phyloP scores from a whole-genome alignment of 2,329 filamentous ascomycete species.

The Chalaropsis ovoidea region DNA sequence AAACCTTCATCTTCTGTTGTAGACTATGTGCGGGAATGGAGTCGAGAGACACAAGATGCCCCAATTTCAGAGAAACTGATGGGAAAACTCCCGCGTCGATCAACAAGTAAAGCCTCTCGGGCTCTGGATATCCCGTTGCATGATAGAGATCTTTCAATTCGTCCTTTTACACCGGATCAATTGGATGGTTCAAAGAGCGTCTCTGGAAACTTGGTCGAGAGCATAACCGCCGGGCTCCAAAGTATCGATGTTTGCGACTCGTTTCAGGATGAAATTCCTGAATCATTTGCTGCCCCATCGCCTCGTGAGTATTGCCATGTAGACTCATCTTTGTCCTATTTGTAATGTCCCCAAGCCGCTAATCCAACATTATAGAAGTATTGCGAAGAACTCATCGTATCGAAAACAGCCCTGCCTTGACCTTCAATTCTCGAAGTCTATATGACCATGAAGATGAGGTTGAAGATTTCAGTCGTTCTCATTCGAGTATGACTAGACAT shows the following conservation, averaged over 20 bases:
- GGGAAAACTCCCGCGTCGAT: conserved; percentile 14
- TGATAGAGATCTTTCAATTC: background rate
- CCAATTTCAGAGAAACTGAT: conserved; percentile 17
- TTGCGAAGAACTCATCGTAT: conserved; percentile 25
- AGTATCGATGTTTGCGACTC: conserved; percentile 18
- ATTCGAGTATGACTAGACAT: conserved; percentile 33
- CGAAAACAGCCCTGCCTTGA: conserved; percentile 21
- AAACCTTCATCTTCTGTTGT: conserved; percentile 7
- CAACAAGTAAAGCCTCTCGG: background rate
- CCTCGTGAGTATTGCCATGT: conserved; percentile 16
- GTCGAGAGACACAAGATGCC: conserved; percentile 17
- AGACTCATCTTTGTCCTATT: background rate
- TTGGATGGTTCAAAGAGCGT: background rate
- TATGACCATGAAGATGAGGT: conserved; percentile 30
- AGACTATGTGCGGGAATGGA: conserved; percentile 20
- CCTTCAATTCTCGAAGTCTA: conserved; percentile 28
- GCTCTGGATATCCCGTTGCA: background rate
- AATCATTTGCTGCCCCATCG: conserved; percentile 25
- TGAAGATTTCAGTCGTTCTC: conserved; percentile 31
- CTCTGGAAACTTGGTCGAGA: conserved; percentile 19
- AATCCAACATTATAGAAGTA: conserved; percentile 5
- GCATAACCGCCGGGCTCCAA: conserved; percentile 20
- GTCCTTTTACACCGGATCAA: conserved; percentile 19
- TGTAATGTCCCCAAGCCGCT: background rate
- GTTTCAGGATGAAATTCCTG: conserved; percentile 10